Base-by-base conservation (phyloP, 495 filamentous ascomycete species). In the Poronia punctata region DNA sequence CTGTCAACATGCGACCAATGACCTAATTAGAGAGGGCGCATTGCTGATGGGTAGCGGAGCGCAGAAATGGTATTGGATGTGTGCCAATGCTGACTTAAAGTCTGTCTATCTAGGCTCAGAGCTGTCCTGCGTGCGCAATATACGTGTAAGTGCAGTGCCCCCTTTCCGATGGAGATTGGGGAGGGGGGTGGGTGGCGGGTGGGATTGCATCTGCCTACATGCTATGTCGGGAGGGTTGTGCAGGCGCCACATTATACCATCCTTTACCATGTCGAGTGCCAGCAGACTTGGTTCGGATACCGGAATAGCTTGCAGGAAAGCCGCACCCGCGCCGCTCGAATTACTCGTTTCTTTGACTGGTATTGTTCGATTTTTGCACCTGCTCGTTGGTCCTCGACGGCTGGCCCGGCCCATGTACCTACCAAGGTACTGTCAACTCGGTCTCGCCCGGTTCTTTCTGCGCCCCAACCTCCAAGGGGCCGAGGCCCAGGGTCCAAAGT, bases 161-260 rank as follows among this genome's bases (percentile, higher is more conserved):
- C 52, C 35, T 55, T 53, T 59, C 55, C 55, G 55, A 59, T 46
- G 52, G 48, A 45, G 33, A n/a, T n/a, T n/a, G 44, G 19, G 31
- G 31, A 36, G 42, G 37, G 35, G n/a, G n/a, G n/a, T n/a, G n/a
- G n/a, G n/a, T n/a, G n/a, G 42, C 34, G 42, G 42, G 34, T 38
- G 42, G 42, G 28, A 36, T 44, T 35, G 17, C 30, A 50, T 50
- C 54, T 49, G 44, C n/a, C n/a, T n/a, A 44, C 28, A 45, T 52
- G 22, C 50, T 47, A 30, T 56, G 38, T 56, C 52, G 52, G 55
- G 49, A 49, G 43, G 34, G 45, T 46, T 48, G 52, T 59, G 55
- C 55, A 59, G 52, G 34, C 55, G 55, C 55, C 55, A 59, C 55
- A 34, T 38, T 37, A 23, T 30, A 24, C 36, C 35, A 40, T 40